Evolutionary conservation across 2,329 filamentous ascomycete genomes (phyloP), one percentile per base, ranked within the genome.

Genomic region (Teratosphaeria nubilosa): DNA sequence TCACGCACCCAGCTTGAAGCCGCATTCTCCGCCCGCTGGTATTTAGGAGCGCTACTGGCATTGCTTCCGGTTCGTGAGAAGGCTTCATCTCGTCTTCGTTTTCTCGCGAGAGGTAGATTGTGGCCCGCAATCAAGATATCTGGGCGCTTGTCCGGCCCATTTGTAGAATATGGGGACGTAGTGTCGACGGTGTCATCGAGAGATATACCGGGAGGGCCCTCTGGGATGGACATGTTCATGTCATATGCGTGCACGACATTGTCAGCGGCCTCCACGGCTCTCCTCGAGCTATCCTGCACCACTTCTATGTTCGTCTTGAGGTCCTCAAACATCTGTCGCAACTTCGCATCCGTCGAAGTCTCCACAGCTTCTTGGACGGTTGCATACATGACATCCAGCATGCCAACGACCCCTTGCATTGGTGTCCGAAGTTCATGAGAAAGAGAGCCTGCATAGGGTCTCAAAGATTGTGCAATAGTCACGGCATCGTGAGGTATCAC

Each of bases 171-270:
- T 6, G 67, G 67, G 5, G 64, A 68, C 14, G 48, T 53, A n/a
- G 64, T 53, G n/a, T 70, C 68, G 34, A 52, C 56, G 14, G 65
- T 53, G 20, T 70, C 66, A 5, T 67, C 68, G 1, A 63, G 54
- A 1, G 56, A 48, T 4, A 68, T 58, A 22, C 72, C 69, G 37
- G 74, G 71, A n/a, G 72, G 75, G 37, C 80, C 83, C 62, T 86
- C 83, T n/a, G 86, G 86, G 50, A 89, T 79, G 64, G 86, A 82
- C 84, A 88, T 86, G 66, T 88, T 86, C 72, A 88, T 81, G 66
- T 88, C 86, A 65, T 88, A 88, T 13, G 86, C 86, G 70, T 88
- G 85, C 10, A 89, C 86, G 20, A 89, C 85, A 64, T 89, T 89
- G 69, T 89, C 86, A 7, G 86, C 86, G 22, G 86, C 86, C 70